Evolutionary conservation across 2,329 filamentous ascomycete genomes (phyloP), one percentile per base, ranked within the genome.

Genomic region (Fusarium sp.): DNA sequence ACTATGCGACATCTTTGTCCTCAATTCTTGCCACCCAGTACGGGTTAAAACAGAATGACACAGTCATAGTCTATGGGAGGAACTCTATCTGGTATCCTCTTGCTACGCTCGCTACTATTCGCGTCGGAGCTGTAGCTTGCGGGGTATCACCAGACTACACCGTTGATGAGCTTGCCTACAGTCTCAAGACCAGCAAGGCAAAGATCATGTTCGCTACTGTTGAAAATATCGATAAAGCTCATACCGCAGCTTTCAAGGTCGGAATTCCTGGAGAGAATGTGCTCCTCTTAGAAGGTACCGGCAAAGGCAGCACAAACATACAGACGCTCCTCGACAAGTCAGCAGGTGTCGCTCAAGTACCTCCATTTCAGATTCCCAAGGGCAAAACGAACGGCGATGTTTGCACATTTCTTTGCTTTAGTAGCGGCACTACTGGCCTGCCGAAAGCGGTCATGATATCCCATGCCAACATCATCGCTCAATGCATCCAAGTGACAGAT

Each of bases 361-460:
- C 55, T 2, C 3, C 23, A 0, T 51, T 52, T 8, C 45, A 47
- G 1, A 12, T 69, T 1, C 33, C 53, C 1, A 34, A 33, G 2
- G 55, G 54, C 1, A 31, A 50, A 40, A 57, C 58, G 10, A 72
- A 65, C 3, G 11, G 41, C 6, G 12, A 70, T 9, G 41, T 59
- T 2, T 65, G 69, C 20, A 70, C 50, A 0, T 72, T 60, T 13
- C 56, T 74, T n/a, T 63, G 56, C 34, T 74, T 73, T 18, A 74
- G 69, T 20, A 70, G 65, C 28, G 72, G 72, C 12, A 74, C 72
- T 2, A 74, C 72, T 12, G 72, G 71, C 1, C 42, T 69, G 0
- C 72, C 71, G 5, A 74, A 74, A 34, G 72, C 69, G 1, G 67
- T 70, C n/a, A 71, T 73, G 67, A 42, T 74, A 10, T 74, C 72